Base-by-base conservation (phyloP, 352 stramenopile genomes). In the Albugo candida region DNA sequence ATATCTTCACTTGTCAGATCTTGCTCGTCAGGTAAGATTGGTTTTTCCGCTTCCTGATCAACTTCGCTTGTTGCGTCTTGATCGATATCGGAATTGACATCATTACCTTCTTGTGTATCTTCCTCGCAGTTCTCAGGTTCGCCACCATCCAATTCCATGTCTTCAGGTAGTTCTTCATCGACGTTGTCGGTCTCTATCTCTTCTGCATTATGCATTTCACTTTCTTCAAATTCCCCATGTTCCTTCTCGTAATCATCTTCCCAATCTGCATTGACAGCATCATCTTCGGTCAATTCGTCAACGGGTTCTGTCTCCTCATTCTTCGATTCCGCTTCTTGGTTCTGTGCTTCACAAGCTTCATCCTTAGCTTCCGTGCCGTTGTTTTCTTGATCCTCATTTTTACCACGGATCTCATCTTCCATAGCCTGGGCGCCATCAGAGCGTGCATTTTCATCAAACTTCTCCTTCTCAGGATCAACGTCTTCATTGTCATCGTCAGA, bases 381-480 rank as follows among this genome's bases (percentile, higher is more conserved):
- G 2, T 51, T 36, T 12, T 58, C 36, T 10, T 73, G 55, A 44
- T 67, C 58, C 19, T 72, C 80, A 27, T 92, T 78, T 54, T 94
- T 92, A 36, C 73, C 76, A 17, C 80, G 79, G 14, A 94, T 83
- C 55, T 94, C 83, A 52, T 94, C 80, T 40, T 92, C 76, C 1
- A 92, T 52, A 12, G 76, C 63, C 45, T 92, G 65, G 27, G 59
- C 65, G 21, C 74, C 67, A 46, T 87, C 64, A 18, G 87, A 67
- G 46, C 83, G 81, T 4, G 75, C 83, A 20, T 91, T 65, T 39
- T 95, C 81, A 52, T 92, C 78, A 51, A 93, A 91, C 51, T 97
- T 95, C 45, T 97, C 87, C 36, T 92, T 92, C 39, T 97, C 87
- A 59, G 97, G 88, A 69, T 97, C 93, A 45, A 97, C 92, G 16